These are phyloP conservation scores for Albugo candida DNA, from an alignment of 352 stramenopile genomes.

Conservation along the genomic window DNA sequence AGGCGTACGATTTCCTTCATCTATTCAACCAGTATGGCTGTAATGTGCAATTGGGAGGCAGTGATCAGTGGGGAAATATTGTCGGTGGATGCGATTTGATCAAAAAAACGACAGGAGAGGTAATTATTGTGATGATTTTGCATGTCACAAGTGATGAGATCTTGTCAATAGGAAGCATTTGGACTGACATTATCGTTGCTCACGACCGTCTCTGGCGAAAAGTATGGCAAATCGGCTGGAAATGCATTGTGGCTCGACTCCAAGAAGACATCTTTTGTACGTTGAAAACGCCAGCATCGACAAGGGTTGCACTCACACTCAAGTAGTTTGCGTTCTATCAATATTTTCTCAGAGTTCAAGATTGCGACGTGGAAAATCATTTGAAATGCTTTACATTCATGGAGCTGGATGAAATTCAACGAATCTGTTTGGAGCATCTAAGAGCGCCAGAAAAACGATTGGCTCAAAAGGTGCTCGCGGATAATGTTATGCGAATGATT, in stretches of 20 bases:
- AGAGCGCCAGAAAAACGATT: slow-evolving; percentile 61
- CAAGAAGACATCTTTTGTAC: slow-evolving; percentile 85
- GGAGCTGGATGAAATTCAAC: slow-evolving; percentile 80
- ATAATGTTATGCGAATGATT: slow-evolving; percentile 83
- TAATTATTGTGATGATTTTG: slow-evolving; percentile 1
- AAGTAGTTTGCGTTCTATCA: slow-evolving; percentile 84
- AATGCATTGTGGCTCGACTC: slow-evolving; percentile 96
- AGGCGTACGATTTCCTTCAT: slow-evolving; percentile 97
- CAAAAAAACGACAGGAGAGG: slow-evolving; percentile 65
- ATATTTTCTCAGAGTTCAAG: slow-evolving; percentile 77
- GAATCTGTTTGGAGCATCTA: slow-evolving; percentile 62
- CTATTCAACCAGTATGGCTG: slow-evolving; percentile 83
- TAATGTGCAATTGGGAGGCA: slow-evolving; percentile 93
- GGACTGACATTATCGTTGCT: slow-evolving; percentile 93
- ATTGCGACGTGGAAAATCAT: slow-evolving; percentile 88
- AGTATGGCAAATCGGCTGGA: slow-evolving; percentile 98
- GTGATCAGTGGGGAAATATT: slow-evolving; percentile 99
- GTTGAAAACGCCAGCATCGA: slow-evolving; percentile 16
- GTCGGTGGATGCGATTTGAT: slow-evolving; percentile 92
- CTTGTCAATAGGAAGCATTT: slow-evolving; percentile 51
- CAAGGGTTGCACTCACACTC: not conserved
- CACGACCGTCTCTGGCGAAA: slow-evolving; percentile 93
- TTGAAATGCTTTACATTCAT: slow-evolving; percentile 98
- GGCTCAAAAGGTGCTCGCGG: slow-evolving; percentile 47
- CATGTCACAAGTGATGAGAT: slow-evolving; percentile 1